Evolutionary conservation across 768 basidiomycete species (phyloP), one percentile per base, ranked within the genome.

Genomic region (Pleurotus platypus): DNA sequence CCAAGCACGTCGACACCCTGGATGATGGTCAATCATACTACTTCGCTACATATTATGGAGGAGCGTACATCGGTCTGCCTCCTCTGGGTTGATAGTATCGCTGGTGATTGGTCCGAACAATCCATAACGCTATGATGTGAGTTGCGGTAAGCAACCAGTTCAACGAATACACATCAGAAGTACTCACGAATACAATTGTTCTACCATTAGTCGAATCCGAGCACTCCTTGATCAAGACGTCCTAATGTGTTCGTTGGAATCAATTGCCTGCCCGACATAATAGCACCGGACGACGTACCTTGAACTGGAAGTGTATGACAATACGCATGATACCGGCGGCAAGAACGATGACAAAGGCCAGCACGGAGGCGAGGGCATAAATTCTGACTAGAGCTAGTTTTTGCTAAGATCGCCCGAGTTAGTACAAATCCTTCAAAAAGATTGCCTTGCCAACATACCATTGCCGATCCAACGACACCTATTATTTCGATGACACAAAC

Each of bases 1-100:
- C 83, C 86, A 94, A 6, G 75, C 72, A 22, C 65, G 60, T 6
- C 71, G 71, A 67, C 92, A 94, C 74, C 81, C 91, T 92, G 64
- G 1, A 30, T 46, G 48, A 49, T 16, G 2, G 50, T 57, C 46
- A 57, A 13, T 51, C 15, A 22, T 16, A 0, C 30, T 9, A 11
- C 11, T 9, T 11, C 8, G 2, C 30, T 35, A 35, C 30, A 35
- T 9, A 11, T 9, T 35, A 15, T 38, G 2, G 6, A 5, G 45
- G 16, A 22, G 63, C 82, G 64, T 53, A 88, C 87, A 86, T 11
- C 42, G 46, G 3, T 35, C 30, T 0, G 86, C 85, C 13, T 85
- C 76, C 0, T 11, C n/a, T 2, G 49, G n/a, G 63, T 58, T 61
- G 24, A 83, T 47, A 13, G 59, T 59, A 4, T 61, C 66, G 35